phyloP scores from a whole-genome alignment of 1,284 basidiomycete genomes.

The Psilocybe mexicana region DNA sequence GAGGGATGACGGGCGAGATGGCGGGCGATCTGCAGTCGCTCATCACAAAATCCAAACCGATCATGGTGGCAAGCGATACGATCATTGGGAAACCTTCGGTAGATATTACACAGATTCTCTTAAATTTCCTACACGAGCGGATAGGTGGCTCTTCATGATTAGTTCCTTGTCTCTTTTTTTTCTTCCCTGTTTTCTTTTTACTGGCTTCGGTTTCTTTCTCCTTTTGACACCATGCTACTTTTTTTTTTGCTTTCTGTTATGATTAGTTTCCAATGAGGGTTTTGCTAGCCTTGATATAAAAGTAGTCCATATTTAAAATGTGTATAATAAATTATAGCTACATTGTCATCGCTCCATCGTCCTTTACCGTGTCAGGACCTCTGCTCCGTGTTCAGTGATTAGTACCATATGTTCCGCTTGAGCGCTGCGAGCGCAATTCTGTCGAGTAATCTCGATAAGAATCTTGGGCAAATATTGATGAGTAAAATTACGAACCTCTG shows the following conservation, averaged over 20 bases:
- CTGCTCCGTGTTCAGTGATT: slow-evolving; percentile 71
- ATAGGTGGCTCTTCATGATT: slow-evolving; percentile 34
- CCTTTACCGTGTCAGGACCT: slow-evolving; percentile 37
- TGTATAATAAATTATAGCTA: slow-evolving; percentile 15
- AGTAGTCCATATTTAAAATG: slow-evolving; percentile 13
- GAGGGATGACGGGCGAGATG: slow-evolving; percentile 80
- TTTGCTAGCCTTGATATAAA: slow-evolving; percentile 12
- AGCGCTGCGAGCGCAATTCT: slow-evolving; percentile 77
- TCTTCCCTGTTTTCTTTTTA: slow-evolving; percentile 2
- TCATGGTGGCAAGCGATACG: slow-evolving; percentile 55
- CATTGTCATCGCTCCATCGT: background rate
- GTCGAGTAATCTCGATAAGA: background rate
- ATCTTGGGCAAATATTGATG: background rate
- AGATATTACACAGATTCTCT: slow-evolving; percentile 60
- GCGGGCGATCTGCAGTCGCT: slow-evolving; percentile 69
- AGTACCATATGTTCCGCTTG: slow-evolving; percentile 89
- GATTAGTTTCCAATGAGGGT: background rate
- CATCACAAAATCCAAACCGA: slow-evolving; percentile 61
- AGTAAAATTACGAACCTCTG: slow-evolving; percentile 52
- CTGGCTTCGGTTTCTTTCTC: background rate
- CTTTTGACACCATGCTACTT: background rate
- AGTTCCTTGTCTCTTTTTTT: slow-evolving; percentile 4
- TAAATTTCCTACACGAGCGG: slow-evolving; percentile 65
- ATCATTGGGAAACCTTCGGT: slow-evolving; percentile 42
- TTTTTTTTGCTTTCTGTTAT: background rate